Percentiles rank a stretch among this genome's conserved stretches.
Conservation (phyloP, 805 yeast species). For the Priceomyces fermenticarens region DNA sequence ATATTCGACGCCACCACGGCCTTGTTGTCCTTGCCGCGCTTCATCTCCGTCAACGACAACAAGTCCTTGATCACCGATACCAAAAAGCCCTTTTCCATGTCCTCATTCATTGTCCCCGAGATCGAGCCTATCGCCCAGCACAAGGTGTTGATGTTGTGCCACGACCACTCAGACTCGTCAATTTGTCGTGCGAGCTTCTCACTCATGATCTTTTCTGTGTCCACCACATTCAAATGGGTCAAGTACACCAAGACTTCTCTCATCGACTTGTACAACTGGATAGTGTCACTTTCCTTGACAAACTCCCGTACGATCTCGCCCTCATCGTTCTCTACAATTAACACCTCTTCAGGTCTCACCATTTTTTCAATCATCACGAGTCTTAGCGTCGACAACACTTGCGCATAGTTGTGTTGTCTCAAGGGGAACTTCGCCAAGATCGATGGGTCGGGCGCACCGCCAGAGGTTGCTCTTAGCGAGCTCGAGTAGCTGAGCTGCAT, state of each 20-base stretch:
- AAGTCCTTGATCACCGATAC: conserved; percentile 92
- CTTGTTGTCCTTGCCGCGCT: conserved; percentile 95
- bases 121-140: conserved; percentile 99
- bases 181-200: conserved; percentile 88
- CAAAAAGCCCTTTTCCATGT: conserved; percentile 90
- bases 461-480: conserved; percentile 44
- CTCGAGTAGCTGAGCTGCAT: conserved; percentile 58
- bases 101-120: conserved; percentile 98
- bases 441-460: conserved; percentile 87
- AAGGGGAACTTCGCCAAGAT: conserved; percentile 73
- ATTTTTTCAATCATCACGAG: conserved; percentile 93
- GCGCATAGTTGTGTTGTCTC: conserved; percentile 81
- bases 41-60: conserved; percentile 88
- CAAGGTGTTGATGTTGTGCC: conserved; percentile 95
- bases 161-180: conserved; percentile 97
- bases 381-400: conserved; percentile 77
- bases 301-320: conserved; percentile 98
- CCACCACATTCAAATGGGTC: conserved; percentile 92
- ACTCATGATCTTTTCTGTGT: conserved; percentile 91
- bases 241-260: conserved; percentile 92
- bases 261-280: conserved; percentile 91
- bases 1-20: conserved; percentile 99
- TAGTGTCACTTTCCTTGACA: conserved; percentile 95
- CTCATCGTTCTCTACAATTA: conserved; percentile 96
- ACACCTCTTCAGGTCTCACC: conserved; percentile 98